phyloP scores from a whole-genome alignment of 495 filamentous ascomycete species.

The Pseudevernia furfuracea region DNA sequence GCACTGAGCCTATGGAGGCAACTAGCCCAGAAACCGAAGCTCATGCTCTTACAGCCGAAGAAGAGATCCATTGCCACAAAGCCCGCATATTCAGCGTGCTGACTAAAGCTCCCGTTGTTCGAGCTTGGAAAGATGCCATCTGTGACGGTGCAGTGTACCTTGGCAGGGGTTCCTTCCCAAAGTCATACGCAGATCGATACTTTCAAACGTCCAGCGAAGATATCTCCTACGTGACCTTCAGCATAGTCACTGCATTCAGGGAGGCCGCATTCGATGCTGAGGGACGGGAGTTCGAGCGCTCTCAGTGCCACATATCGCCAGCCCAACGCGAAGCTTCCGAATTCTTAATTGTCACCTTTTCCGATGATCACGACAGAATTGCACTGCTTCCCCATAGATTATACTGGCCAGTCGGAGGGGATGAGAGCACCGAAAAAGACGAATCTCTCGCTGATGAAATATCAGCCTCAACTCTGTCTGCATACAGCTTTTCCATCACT shows the following conservation, averaged over 20 bases:
- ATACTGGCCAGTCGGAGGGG: background rate
- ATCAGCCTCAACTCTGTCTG: background rate
- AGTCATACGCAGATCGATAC: background rate
- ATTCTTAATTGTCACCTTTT: constrained; percentile 1
- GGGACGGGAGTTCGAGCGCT: background rate
- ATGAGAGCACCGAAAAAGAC: background rate
- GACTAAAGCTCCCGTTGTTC: background rate
- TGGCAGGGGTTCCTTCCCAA: background rate
- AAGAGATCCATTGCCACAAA: constrained; percentile 2
- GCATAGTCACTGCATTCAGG: background rate
- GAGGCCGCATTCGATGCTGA: background rate
- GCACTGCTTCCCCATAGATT: background rate
- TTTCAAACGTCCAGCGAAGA: background rate
- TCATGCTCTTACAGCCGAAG: background rate
- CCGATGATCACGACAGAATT: background rate
- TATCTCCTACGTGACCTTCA: background rate
- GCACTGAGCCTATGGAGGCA: background rate
- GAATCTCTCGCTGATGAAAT: background rate
- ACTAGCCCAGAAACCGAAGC: background rate
- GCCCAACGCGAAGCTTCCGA: constrained; percentile 3
- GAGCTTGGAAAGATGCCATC: background rate
- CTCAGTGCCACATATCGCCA: background rate
- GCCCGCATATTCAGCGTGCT: background rate
- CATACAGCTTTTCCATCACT: background rate
- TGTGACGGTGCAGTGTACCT: constrained; percentile 1